A percentile compares a stretch with the other conserved stretches of the same genome.
Evolutionary conservation across 2,329 filamentous ascomycete species (phyloP).

Genomic region (Ascochyta viciae-villosae): DNA sequence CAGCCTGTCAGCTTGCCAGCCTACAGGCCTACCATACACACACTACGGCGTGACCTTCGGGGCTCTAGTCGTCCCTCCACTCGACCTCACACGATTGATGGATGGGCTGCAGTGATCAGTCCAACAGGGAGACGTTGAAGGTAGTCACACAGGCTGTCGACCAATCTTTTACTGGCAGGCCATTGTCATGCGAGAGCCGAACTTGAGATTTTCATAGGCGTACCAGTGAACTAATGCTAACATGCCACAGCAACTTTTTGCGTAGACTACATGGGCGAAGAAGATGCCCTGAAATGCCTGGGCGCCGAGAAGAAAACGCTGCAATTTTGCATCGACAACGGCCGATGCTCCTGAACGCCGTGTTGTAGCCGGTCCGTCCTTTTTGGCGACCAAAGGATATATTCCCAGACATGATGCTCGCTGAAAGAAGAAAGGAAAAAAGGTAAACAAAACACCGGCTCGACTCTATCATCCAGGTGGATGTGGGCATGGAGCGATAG

Average conservation of each 20-base stretch:
- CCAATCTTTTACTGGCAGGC: background rate
- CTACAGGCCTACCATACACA: background rate
- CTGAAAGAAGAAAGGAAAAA: conserved; percentile 20
- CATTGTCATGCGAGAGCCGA: background rate
- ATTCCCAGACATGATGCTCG: conserved; percentile 34
- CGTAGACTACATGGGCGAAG: conserved; percentile 45
- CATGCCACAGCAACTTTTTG: conserved; percentile 39
- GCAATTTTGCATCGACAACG: conserved; percentile 36
- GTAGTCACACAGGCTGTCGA: background rate
- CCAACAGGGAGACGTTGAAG: background rate
- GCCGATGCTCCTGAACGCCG: conserved; percentile 38
- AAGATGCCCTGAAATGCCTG: conserved; percentile 25
- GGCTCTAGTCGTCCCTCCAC: background rate
- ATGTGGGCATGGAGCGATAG: conserved; percentile 29
- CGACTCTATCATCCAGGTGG: conserved; percentile 29
- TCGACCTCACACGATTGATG: background rate
- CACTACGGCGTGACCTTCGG: background rate
- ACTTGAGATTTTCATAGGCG: conserved; percentile 2
- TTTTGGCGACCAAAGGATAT: conserved; percentile 43
- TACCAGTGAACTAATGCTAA: conserved; percentile 15
- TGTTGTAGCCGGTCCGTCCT: conserved; percentile 40
- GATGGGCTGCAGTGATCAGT: background rate
- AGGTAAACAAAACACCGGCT: conserved; percentile 14
- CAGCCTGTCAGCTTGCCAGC: background rate
- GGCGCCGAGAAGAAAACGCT: conserved; percentile 33